phyloP scores from a whole-genome alignment of 495 filamentous ascomycete species.

The Xanthoparmelia taractica region DNA sequence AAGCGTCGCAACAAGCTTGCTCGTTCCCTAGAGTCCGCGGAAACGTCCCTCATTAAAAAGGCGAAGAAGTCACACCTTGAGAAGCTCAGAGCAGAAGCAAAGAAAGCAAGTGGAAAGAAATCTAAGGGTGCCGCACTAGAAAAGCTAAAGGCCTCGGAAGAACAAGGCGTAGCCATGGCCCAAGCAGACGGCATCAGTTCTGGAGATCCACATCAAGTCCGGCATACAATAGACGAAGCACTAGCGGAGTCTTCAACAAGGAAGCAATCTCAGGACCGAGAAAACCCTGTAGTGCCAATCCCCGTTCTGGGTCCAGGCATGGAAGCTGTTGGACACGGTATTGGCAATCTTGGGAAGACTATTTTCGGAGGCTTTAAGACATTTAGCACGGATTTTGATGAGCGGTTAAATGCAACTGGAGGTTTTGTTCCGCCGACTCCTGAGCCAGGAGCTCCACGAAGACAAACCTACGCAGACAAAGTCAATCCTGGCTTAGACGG shows the following conservation, averaged over 20 bases:
- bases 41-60: conserved; percentile 71
- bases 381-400: conserved; percentile 9
- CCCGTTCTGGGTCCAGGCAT: conserved; percentile 39
- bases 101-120: conserved; percentile 48
- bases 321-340: conserved; percentile 50
- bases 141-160: conserved; percentile 38
- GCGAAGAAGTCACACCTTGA: conserved; percentile 72
- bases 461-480: neutral
- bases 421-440: neutral
- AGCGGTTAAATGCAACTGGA: conserved; percentile 8
- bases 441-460: neutral
- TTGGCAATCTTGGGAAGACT: conserved; percentile 51
- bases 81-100: conserved; percentile 54
- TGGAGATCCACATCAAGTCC: conserved; percentile 75
- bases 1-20: conserved; percentile 66
- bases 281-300: conserved; percentile 31
- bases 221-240: conserved; percentile 62
- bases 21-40: conserved; percentile 64
- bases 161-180: conserved; percentile 52
- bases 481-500: neutral
- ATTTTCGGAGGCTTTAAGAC: conserved; percentile 49
- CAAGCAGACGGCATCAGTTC: conserved; percentile 66
- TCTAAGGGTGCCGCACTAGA: conserved; percentile 45
- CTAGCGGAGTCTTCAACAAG: conserved; percentile 44
- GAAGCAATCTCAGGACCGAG: conserved; percentile 28